A percentile compares a stretch with the other conserved stretches of the same genome.
Evolutionary conservation across 2,329 filamentous ascomycete genomes (phyloP).

Genomic region (Aureobasidium subglaciale): DNA sequence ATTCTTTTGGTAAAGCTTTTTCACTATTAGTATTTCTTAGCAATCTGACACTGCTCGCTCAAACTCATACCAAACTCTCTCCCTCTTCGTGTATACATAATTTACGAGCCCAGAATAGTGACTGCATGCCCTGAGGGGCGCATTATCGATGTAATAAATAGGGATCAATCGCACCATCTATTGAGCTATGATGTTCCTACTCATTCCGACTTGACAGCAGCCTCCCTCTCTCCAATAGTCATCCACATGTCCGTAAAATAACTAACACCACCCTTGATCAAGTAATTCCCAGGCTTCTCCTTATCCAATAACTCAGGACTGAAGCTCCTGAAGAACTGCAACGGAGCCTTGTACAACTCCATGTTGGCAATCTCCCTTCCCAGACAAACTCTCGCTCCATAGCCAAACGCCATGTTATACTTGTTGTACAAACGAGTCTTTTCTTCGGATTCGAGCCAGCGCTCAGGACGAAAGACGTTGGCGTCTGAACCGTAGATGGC

Average conservation of each 20-base stretch:
- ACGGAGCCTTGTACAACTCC: slow-evolving; percentile 44
- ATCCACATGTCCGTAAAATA: slow-evolving; percentile 39
- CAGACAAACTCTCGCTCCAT: slow-evolving; percentile 43
- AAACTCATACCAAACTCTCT: no score
- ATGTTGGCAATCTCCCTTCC: slow-evolving; percentile 47
- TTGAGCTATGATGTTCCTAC: no score
- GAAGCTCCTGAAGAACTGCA: slow-evolving; percentile 37
- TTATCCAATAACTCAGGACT: slow-evolving; percentile 27
- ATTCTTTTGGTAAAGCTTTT: no score
- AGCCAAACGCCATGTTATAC: slow-evolving; percentile 46
- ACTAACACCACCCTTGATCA: slow-evolving; percentile 37
- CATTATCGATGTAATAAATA: no score
- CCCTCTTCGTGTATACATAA: no score
- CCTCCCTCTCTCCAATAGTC: slow-evolving; percentile 21
- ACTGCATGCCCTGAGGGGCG: no score
- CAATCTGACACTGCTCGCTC: no score
- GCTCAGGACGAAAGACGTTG: slow-evolving; percentile 20
- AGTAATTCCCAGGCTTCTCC: slow-evolving; percentile 29
- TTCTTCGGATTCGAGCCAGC: slow-evolving; percentile 30
- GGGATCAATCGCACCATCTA: no score
- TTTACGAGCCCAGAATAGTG: no score
- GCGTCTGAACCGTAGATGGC: slow-evolving; percentile 23
- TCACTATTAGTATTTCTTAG: no score
- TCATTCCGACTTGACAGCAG: not conserved
- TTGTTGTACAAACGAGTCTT: slow-evolving; percentile 35